phyloP scores from a whole-genome alignment of 1,284 basidiomycete genomes.

The Apiotrichum siamense region DNA sequence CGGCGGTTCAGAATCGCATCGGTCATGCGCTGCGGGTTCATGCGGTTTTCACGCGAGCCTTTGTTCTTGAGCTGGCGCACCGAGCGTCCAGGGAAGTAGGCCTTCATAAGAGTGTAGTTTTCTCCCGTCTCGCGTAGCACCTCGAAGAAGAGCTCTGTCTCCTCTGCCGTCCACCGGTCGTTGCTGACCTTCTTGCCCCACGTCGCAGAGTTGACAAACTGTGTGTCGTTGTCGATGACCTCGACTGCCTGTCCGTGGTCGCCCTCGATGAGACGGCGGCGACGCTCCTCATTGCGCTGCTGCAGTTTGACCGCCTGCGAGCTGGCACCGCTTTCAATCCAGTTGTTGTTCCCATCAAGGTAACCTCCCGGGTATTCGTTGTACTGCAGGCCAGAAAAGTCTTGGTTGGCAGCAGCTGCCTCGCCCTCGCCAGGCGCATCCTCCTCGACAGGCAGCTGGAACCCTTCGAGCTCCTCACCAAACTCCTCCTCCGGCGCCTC shows the following conservation, averaged over 20 bases:
- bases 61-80: constrained; percentile 35
- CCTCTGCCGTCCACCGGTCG: constrained; percentile 28
- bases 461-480: constrained; percentile 12
- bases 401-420: neutral
- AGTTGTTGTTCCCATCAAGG: constrained; percentile 16
- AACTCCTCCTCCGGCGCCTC: constrained; percentile 21
- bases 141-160: constrained; percentile 37
- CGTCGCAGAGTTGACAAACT: constrained; percentile 31
- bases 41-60: constrained; percentile 30
- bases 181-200: constrained; percentile 23
- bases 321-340: constrained; percentile 9
- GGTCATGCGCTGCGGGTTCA: constrained; percentile 32
- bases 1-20: constrained; percentile 32
- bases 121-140: constrained; percentile 38
- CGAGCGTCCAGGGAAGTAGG: constrained; percentile 37
- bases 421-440: neutral
- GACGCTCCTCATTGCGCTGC: constrained; percentile 19
- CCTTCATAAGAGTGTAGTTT: constrained; percentile 40
- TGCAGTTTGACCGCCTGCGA: constrained; percentile 4
- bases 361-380: constrained; percentile 13
- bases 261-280: constrained; percentile 21
- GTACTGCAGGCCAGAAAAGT: constrained; percentile 14
- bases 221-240: constrained; percentile 31
- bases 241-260: constrained; percentile 23
- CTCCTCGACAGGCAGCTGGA: constrained; percentile 17